Conservation (phyloP, 108 stramenopile genomes). For the Nitzschia sp. region DNA sequence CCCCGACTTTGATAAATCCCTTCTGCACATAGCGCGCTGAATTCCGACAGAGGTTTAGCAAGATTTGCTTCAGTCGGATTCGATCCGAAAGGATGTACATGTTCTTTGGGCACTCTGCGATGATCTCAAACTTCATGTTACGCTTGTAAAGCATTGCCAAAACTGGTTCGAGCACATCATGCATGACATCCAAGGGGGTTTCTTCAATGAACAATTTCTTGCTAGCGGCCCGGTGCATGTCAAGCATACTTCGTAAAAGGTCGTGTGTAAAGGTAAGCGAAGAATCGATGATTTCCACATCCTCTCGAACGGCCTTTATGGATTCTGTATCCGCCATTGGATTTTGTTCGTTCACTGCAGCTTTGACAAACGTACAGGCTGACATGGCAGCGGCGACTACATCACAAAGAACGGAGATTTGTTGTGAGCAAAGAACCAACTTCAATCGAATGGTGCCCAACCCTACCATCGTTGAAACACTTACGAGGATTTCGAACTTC, state of each 20-base stretch:
- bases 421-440: too few species aligned
- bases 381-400: conserved; percentile 54
- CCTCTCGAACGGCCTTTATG: conserved; percentile 45
- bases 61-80: conserved; percentile 53
- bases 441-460: too few species aligned
- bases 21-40: conserved; percentile 43
- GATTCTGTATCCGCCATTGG: background rate
- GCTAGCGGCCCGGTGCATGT: conserved; percentile 52
- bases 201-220: conserved; percentile 33
- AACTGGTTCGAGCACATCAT: conserved; percentile 51
- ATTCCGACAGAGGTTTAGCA: conserved; percentile 56
- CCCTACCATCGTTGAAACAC: too few species aligned
- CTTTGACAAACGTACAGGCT: conserved; percentile 44
- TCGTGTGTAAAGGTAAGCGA: conserved; percentile 51
- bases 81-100: conserved; percentile 42
- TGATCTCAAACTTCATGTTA: conserved; percentile 19
- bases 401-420: too few species aligned
- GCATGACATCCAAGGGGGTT: conserved; percentile 36
- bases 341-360: conserved; percentile 14
- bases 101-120: conserved; percentile 37
- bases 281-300: conserved; percentile 42
- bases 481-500: conserved; percentile 26
- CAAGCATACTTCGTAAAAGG: conserved; percentile 49
- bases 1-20: conserved; percentile 51
- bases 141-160: conserved; percentile 40